Conservation (phyloP, 768 basidiomycete species). For the Auriscalpium vulgare region DNA sequence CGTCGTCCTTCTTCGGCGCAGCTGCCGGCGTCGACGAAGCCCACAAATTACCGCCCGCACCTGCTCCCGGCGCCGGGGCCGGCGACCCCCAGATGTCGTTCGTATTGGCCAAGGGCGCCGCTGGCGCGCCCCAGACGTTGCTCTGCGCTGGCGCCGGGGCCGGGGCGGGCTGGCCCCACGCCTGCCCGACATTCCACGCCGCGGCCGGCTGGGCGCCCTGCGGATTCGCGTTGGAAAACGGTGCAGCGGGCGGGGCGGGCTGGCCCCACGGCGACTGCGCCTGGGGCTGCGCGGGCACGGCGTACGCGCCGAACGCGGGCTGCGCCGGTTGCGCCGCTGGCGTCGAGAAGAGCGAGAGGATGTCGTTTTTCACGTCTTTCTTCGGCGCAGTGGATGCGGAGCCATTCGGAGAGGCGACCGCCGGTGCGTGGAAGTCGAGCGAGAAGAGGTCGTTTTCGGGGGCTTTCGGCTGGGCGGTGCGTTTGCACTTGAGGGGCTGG, state of each 20-base stretch:
- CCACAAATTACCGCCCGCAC: constrained; percentile 25
- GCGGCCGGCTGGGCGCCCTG: constrained; percentile 46
- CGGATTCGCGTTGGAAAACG: constrained; percentile 7
- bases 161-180: constrained; percentile 40
- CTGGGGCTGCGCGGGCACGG: constrained; percentile 20
- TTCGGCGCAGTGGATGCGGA: constrained; percentile 29
- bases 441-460: constrained; percentile 67
- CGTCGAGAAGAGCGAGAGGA: constrained; percentile 71
- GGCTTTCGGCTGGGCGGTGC: constrained; percentile 22
- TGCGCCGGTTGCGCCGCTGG: constrained; percentile 25
- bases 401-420: constrained; percentile 24
- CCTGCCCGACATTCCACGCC: constrained; percentile 60
- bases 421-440: constrained; percentile 75
- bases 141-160: constrained; percentile 20
- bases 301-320: not conserved
- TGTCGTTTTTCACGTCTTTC: constrained; percentile 80
- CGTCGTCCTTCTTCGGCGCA: constrained; percentile 60
- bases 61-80: constrained; percentile 17
- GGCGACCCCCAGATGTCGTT: constrained; percentile 54
- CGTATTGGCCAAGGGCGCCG: constrained; percentile 27
- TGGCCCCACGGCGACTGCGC: constrained; percentile 21
- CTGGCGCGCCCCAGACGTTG: constrained; percentile 27
- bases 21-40: constrained; percentile 24
- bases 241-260: constrained; percentile 1
- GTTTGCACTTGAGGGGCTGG: constrained; percentile 20